Evolutionary conservation across 2,329 filamentous ascomycete genomes (phyloP).

Genomic region (Epichloe sp.): DNA sequence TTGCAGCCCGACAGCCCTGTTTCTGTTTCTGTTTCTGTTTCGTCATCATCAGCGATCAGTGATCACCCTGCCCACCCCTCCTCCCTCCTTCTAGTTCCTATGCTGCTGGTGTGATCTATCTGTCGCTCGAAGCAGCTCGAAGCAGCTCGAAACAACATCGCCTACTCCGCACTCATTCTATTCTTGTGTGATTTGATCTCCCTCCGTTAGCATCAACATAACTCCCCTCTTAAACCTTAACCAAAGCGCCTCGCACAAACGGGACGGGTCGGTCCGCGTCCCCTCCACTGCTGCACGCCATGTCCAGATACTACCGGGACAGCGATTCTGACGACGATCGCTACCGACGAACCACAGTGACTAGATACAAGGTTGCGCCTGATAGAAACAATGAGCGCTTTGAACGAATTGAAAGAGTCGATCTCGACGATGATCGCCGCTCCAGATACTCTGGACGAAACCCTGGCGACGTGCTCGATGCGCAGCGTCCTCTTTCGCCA

Average conservation of each 20-base stretch:
- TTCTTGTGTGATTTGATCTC: not conserved
- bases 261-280: constrained; percentile 6
- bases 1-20: constrained; percentile 1
- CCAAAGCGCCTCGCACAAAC: constrained; percentile 4
- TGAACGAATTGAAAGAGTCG: constrained; percentile 25
- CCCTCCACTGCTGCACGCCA: constrained; percentile 15
- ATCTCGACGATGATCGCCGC: constrained; percentile 33
- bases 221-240: not conserved
- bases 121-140: too few relatives aligned
- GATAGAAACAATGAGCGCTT: constrained; percentile 26
- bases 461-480: constrained; percentile 29
- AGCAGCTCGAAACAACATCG: too few relatives aligned
- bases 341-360: constrained; percentile 34
- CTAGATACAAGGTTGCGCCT: constrained; percentile 37
- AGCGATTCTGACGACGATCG: constrained; percentile 30
- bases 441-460: constrained; percentile 30
- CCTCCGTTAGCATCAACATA: not conserved
- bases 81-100: too few relatives aligned
- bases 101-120: too few relatives aligned
- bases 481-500: constrained; percentile 24
- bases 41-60: constrained; percentile 2
- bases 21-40: constrained; percentile 4
- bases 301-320: constrained; percentile 22
- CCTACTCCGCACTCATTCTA: too few relatives aligned
- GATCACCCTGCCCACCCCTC: too few relatives aligned